phyloP scores from a whole-genome alignment of 345 rosid species.

The Psidium guajava region DNA sequence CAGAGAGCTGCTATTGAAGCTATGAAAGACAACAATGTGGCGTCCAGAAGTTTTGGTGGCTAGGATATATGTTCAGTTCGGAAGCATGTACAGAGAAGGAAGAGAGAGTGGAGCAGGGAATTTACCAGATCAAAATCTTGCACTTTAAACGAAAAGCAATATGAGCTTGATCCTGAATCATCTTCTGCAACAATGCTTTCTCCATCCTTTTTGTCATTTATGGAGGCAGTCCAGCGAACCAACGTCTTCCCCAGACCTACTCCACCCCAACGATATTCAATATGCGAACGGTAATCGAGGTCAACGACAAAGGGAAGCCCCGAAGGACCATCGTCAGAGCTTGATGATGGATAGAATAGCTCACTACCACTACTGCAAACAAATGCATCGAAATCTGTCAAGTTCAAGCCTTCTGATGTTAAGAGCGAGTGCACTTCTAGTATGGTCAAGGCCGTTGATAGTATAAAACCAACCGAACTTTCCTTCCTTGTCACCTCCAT shows the following conservation, averaged over 20 bases:
- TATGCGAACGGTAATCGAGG: conserved; percentile 91
- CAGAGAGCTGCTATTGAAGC: background rate
- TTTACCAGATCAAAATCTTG: conserved; percentile 54
- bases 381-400: conserved; percentile 88
- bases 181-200: conserved; percentile 29
- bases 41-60: background rate
- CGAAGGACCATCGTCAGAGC: conserved; percentile 45
- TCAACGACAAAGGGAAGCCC: conserved; percentile 64
- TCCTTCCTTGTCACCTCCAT: conserved; percentile 69
- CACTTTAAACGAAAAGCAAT: conserved; percentile 70
- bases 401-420: conserved; percentile 51
- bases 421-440: conserved; percentile 71
- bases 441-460: conserved; percentile 73
- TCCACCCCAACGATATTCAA: conserved; percentile 98
- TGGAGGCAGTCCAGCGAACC: conserved; percentile 76
- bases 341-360: conserved; percentile 67
- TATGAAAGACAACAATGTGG: background rate
- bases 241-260: conserved; percentile 92
- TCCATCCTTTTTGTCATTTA: conserved; percentile 39
- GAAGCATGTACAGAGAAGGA: conserved; percentile 17
- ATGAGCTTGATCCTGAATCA: conserved; percentile 40
- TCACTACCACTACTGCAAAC: conserved; percentile 94
- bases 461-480: conserved; percentile 68
- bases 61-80: background rate
- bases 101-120: conserved; percentile 30